Conservation (phyloP, 2,329 filamentous ascomycete genomes). For the Teratosphaeria zuluensis region DNA sequence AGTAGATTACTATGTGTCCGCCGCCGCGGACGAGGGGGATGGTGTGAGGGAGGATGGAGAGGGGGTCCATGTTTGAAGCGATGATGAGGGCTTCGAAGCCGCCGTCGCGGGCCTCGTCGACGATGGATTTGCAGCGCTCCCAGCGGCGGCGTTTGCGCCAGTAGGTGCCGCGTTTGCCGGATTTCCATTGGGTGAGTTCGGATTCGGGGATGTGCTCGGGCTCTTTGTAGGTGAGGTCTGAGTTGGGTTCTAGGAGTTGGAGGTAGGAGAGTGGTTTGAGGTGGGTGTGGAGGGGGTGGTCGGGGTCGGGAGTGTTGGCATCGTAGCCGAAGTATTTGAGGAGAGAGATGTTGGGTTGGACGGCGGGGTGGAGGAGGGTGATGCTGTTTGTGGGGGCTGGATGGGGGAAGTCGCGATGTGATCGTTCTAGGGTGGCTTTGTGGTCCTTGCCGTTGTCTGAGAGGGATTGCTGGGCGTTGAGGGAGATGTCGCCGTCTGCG, state of each 20-base stretch:
- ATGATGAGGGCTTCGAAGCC: conserved; percentile 75
- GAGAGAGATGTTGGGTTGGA: conserved; percentile 77
- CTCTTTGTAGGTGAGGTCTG: conserved; percentile 65
- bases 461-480: background rate
- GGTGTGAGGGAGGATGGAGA: conserved; percentile 62
- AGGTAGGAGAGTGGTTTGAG: conserved; percentile 85
- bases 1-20: conserved; percentile 78
- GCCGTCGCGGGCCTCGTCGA: conserved; percentile 63
- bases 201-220: conserved; percentile 52
- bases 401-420: conserved; percentile 43
- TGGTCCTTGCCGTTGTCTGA: conserved; percentile 2
- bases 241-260: conserved; percentile 68
- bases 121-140: conserved; percentile 60
- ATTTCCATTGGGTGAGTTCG: conserved; percentile 62
- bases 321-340: conserved; percentile 88
- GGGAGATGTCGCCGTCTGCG: conserved; percentile 7
- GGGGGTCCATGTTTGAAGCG: conserved; percentile 71
- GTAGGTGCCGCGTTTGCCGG: conserved; percentile 72
- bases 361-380: conserved; percentile 70
- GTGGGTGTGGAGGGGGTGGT: conserved; percentile 73
- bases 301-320: conserved; percentile 49
- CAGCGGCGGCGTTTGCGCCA: conserved; percentile 82
- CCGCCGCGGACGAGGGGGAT: conserved; percentile 77
- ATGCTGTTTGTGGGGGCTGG: conserved; percentile 64
- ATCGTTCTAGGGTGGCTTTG: background rate